Conservation (phyloP, 2,329 filamentous ascomycete genomes). For the Penicillium sclerotiorum region DNA sequence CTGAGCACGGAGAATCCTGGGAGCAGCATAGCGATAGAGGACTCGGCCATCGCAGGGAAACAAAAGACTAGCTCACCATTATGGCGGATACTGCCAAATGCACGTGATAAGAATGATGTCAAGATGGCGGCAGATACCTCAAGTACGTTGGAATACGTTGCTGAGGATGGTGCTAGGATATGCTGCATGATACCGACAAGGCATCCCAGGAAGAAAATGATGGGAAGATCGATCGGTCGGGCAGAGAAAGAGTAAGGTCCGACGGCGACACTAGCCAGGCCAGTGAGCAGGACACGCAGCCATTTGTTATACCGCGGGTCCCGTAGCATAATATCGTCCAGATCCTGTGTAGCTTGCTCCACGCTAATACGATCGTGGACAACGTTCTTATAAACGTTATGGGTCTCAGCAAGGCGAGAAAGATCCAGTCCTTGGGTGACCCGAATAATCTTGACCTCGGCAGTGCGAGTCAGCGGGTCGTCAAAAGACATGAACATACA, state of each 20-base stretch:
- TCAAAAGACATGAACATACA: slow-evolving; percentile 63
- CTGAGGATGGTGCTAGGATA: slow-evolving; percentile 71
- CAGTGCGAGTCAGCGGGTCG: slow-evolving; percentile 45
- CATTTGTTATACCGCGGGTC: slow-evolving; percentile 57
- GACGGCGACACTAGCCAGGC: slow-evolving; percentile 71
- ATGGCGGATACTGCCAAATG: slow-evolving; percentile 63
- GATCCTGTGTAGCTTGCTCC: slow-evolving; percentile 40
- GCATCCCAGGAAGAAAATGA: slow-evolving; percentile 68
- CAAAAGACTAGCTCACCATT: slow-evolving; percentile 57
- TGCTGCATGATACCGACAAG: slow-evolving; percentile 74
- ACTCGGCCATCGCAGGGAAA: slow-evolving; percentile 54
- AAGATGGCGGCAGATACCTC: slow-evolving; percentile 58
- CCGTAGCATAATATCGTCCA: slow-evolving; percentile 58
- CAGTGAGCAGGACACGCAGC: slow-evolving; percentile 66
- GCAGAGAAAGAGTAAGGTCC: slow-evolving; percentile 78
- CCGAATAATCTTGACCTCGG: slow-evolving; percentile 48
- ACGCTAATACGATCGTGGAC: slow-evolving; percentile 47
- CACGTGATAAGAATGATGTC: slow-evolving; percentile 67
- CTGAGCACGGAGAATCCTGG: slow-evolving; percentile 66
- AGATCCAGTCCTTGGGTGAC: slow-evolving; percentile 44
- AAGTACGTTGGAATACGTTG: slow-evolving; percentile 54
- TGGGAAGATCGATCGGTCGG: slow-evolving; percentile 58
- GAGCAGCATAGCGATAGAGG: slow-evolving; percentile 68
- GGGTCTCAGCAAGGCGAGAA: slow-evolving; percentile 44
- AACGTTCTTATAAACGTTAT: slow-evolving; percentile 48